Evolutionary conservation across 1,139 yeast genomes (phyloP).

Genomic region (Yamadazyma sp.): DNA sequence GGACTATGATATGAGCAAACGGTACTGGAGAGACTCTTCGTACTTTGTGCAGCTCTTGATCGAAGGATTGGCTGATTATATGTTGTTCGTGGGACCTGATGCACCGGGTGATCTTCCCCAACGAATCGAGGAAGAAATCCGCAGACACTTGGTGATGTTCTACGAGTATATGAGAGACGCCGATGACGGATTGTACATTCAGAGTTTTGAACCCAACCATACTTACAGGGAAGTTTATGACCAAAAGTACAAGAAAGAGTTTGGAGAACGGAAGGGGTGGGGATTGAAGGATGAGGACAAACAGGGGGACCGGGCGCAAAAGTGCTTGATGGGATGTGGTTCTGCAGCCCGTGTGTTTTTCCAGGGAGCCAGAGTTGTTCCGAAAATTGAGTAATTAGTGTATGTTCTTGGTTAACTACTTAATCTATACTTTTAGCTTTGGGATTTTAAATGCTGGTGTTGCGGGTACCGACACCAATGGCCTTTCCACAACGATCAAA

Average conservation of each 20-base stretch:
- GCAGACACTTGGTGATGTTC: constrained; percentile 53
- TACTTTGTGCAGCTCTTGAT: constrained; percentile 64
- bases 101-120: constrained; percentile 41
- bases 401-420: constrained; percentile 1
- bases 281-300: constrained; percentile 50
- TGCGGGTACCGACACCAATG: constrained; percentile 51
- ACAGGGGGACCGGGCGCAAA: constrained; percentile 42
- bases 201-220: constrained; percentile 59
- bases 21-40: constrained; percentile 67
- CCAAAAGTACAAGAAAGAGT: constrained; percentile 47
- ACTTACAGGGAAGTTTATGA: constrained; percentile 54
- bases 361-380: constrained; percentile 61
- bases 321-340: constrained; percentile 64
- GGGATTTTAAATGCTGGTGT: constrained; percentile 79
- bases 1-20: constrained; percentile 55
- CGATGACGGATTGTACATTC: constrained; percentile 59
- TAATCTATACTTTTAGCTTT: constrained; percentile 52
- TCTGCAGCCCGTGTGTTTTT: constrained; percentile 70
- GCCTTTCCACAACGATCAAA: constrained; percentile 76
- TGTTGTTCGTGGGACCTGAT: constrained; percentile 47
- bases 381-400: constrained; percentile 30
- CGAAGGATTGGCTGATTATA: constrained; percentile 70
- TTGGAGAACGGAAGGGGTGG: constrained; percentile 57
- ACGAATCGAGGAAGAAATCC: constrained; percentile 42
- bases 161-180: constrained; percentile 60